Conservation (phyloP, 768 basidiomycete genomes). For the Ephemerocybe angulata region DNA sequence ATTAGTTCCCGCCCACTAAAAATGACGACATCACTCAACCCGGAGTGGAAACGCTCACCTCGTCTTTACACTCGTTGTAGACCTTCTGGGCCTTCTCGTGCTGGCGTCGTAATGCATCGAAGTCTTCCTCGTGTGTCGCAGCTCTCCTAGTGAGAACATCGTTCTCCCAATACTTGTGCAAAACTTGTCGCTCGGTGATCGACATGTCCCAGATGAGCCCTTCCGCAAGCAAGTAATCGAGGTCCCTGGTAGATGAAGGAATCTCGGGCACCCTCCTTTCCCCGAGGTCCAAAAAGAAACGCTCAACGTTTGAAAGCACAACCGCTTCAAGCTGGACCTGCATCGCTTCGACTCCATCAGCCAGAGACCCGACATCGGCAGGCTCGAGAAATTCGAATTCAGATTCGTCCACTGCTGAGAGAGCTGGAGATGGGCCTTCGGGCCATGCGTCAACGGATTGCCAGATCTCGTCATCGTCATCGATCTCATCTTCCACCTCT, state of each 20-base stretch:
- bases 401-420: background rate
- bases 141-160: conserved; percentile 31
- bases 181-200: conserved; percentile 38
- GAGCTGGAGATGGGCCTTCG: no score
- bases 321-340: background rate
- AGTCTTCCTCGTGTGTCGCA: conserved; percentile 33
- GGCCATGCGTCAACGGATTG: background rate
- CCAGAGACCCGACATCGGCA: no score
- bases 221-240: conserved; percentile 34
- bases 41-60: conserved; percentile 37
- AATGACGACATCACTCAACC: background rate
- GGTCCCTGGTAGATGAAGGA: conserved; percentile 33
- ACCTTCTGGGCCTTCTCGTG: conserved; percentile 31
- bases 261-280: conserved; percentile 32
- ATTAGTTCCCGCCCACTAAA: background rate
- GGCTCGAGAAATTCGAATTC: no score
- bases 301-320: conserved; percentile 3
- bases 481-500: background rate
- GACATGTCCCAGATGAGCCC: conserved; percentile 56
- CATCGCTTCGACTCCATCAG: background rate
- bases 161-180: conserved; percentile 47
- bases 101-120: conserved; percentile 32
- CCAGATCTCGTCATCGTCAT: background rate
- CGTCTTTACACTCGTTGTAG: conserved; percentile 47
- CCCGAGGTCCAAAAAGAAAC: conserved; percentile 38